phyloP scores from a whole-genome alignment of 2,329 filamentous ascomycete species.

The Mycogone perniciosa region DNA sequence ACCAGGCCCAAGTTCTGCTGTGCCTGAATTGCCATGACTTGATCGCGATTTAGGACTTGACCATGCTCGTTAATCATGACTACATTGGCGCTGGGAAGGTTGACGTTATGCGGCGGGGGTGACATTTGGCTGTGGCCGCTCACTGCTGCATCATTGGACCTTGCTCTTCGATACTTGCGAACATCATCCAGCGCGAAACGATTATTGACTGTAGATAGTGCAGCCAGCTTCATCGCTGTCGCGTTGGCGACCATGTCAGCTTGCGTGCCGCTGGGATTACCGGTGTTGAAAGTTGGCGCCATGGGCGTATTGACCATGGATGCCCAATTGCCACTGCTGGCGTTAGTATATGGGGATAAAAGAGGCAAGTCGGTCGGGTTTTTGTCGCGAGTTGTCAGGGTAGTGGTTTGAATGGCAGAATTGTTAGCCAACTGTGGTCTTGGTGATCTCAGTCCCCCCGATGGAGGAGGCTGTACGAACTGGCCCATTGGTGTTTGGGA shows the following conservation, averaged over 20 bases:
- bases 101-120: constrained; percentile 56
- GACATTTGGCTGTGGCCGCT: constrained; percentile 57
- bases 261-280: constrained; percentile 54
- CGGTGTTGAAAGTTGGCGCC: constrained; percentile 71
- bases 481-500: constrained; percentile 87
- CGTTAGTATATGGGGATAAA: constrained; percentile 69
- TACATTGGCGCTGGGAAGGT: constrained; percentile 66
- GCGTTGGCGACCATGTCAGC: constrained; percentile 98
- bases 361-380: constrained; percentile 67
- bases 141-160: constrained; percentile 76
- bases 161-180: constrained; percentile 86
- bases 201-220: constrained; percentile 96
- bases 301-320: constrained; percentile 98
- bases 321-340: constrained; percentile 88
- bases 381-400: constrained; percentile 64
- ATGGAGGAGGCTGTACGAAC: constrained; percentile 76
- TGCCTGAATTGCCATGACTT: constrained; percentile 73
- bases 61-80: constrained; percentile 95
- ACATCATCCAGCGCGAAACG: constrained; percentile 95
- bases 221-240: constrained; percentile 97
- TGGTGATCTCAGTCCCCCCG: constrained; percentile 71
- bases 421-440: constrained; percentile 62
- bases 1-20: constrained; percentile 56
- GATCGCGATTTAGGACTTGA: constrained; percentile 78
- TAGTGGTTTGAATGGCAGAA: constrained; percentile 74